phyloP scores from a whole-genome alignment of 495 filamentous ascomycete genomes.

The Penicillium bovifimosum region DNA sequence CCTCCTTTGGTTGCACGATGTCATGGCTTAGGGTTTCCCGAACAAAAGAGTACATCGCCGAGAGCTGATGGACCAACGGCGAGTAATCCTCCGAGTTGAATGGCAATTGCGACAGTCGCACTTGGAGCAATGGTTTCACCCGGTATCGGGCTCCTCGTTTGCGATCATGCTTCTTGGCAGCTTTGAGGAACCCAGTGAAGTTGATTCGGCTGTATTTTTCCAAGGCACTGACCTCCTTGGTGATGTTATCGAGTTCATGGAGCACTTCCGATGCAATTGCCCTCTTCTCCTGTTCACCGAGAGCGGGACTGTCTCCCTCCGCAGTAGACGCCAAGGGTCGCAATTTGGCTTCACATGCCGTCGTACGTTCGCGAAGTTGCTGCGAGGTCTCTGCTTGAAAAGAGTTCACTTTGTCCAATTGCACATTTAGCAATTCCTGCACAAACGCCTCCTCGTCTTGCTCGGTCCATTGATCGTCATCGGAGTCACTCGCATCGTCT shows the following conservation, averaged over 20 bases:
- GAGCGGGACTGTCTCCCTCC: slow-evolving; percentile 25
- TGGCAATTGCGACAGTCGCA: slow-evolving; percentile 76
- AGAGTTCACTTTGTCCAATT: slow-evolving; percentile 89
- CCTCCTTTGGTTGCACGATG: slow-evolving; percentile 37
- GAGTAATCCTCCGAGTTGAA: slow-evolving; percentile 96
- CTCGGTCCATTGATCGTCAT: slow-evolving; percentile 71
- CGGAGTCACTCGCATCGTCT: slow-evolving; percentile 49
- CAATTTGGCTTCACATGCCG: slow-evolving; percentile 49
- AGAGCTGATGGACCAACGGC: slow-evolving; percentile 78
- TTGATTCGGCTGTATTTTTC: slow-evolving; percentile 95
- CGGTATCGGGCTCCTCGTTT: slow-evolving; percentile 77
- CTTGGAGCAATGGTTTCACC: slow-evolving; percentile 83
- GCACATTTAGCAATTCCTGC: slow-evolving; percentile 87
- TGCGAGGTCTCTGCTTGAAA: slow-evolving; percentile 77
- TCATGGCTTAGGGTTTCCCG: slow-evolving; percentile 67
- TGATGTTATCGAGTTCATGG: slow-evolving; percentile 76
- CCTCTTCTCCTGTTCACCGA: slow-evolving; percentile 40
- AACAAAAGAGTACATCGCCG: slow-evolving; percentile 92
- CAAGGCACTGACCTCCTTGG: slow-evolving; percentile 84
- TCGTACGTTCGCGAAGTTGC: slow-evolving; percentile 62
- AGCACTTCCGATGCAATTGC: slow-evolving; percentile 62
- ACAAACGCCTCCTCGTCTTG: slow-evolving; percentile 93
- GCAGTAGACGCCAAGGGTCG: slow-evolving; percentile 38
- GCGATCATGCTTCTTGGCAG: slow-evolving; percentile 96
- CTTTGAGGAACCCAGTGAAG: slow-evolving; percentile 96